phyloP scores from a whole-genome alignment of 2,329 filamentous ascomycete genomes.

The Stenocarpella maydis region DNA sequence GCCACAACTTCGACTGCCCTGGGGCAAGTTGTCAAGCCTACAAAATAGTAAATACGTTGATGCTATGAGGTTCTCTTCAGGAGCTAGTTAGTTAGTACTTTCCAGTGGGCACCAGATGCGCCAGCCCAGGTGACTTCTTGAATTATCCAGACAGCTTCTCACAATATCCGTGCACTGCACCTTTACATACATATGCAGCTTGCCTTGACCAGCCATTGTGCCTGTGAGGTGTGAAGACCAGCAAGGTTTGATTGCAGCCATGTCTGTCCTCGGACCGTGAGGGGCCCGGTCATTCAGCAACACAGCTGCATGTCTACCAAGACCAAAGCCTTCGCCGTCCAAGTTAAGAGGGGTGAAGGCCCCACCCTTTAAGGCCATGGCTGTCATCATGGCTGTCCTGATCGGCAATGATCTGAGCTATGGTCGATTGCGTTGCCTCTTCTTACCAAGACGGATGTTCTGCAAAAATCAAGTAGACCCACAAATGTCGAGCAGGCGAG shows the following conservation, averaged over 20 bases:
- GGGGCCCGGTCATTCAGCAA: neutral
- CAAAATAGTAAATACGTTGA: neutral
- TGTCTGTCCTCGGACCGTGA: neutral
- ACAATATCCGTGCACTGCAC: neutral
- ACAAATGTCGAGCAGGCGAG: slow-evolving; percentile 21
- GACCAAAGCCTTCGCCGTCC: no score
- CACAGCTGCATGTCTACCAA: neutral
- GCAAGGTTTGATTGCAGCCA: slow-evolving; percentile 10
- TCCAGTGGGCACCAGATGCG: slow-evolving; percentile 28
- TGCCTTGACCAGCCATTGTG: slow-evolving; percentile 8
- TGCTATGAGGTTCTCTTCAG: neutral
- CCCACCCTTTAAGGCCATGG: slow-evolving; percentile 7
- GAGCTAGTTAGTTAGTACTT: slow-evolving; percentile 8
- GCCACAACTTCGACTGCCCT: slow-evolving; percentile 15
- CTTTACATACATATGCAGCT: neutral
- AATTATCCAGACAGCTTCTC: slow-evolving; percentile 15
- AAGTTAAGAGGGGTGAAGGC: neutral
- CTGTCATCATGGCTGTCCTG: slow-evolving; percentile 1
- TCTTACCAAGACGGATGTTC: neutral
- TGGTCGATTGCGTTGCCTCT: slow-evolving; percentile 17
- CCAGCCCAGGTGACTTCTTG: slow-evolving; percentile 13
- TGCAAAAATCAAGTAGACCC: slow-evolving; percentile 5
- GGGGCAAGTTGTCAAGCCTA: neutral
- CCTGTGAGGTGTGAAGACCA: slow-evolving; percentile 11
- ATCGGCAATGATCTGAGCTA: slow-evolving; percentile 10